Percentiles rank a stretch among this genome's conserved stretches.
Conservation (phyloP, 2,329 filamentous ascomycete species). For the Dactylellina cionopaga region DNA sequence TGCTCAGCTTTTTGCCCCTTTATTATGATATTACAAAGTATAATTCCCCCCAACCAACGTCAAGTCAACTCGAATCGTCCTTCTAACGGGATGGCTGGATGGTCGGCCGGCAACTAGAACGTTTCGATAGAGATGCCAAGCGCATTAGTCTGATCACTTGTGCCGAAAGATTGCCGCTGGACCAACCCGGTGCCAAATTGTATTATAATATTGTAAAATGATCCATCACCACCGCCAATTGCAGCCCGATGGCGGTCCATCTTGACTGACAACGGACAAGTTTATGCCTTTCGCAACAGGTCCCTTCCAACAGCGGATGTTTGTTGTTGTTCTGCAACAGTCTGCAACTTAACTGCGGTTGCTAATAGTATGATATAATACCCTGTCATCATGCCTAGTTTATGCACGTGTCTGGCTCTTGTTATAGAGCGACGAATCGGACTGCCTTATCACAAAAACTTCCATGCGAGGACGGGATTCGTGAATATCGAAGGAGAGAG, state of each 20-base stretch:
- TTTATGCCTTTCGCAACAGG: too few relatives aligned
- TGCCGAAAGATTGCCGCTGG: slow-evolving; percentile 27
- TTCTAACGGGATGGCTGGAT: slow-evolving; percentile 35
- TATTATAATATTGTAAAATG: too few relatives aligned
- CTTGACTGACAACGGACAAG: not conserved
- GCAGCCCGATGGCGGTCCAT: too few relatives aligned
- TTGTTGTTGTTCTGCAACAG: too few relatives aligned
- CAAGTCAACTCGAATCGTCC: not conserved
- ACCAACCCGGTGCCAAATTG: too few relatives aligned
- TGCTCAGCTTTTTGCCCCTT: slow-evolving; percentile 30
- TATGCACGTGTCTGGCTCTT: slow-evolving; percentile 39
- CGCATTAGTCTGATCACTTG: not conserved
- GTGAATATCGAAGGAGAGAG: slow-evolving; percentile 28
- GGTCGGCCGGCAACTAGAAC: slow-evolving; percentile 8
- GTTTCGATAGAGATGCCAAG: slow-evolving; percentile 10
- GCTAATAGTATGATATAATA: not conserved
- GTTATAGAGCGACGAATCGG: slow-evolving; percentile 30
- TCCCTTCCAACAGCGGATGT: slow-evolving; percentile 34
- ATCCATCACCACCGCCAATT: slow-evolving; percentile 23
- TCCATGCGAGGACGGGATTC: slow-evolving; percentile 44
- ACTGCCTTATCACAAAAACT: not conserved
- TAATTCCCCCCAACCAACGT: slow-evolving; percentile 24
- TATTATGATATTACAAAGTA: too few relatives aligned
- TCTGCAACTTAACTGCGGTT: slow-evolving; percentile 14
- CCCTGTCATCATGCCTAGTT: slow-evolving; percentile 44